Base-by-base conservation (phyloP, 768 basidiomycete genomes). In the Hygrophoropsis aurantiaca region DNA sequence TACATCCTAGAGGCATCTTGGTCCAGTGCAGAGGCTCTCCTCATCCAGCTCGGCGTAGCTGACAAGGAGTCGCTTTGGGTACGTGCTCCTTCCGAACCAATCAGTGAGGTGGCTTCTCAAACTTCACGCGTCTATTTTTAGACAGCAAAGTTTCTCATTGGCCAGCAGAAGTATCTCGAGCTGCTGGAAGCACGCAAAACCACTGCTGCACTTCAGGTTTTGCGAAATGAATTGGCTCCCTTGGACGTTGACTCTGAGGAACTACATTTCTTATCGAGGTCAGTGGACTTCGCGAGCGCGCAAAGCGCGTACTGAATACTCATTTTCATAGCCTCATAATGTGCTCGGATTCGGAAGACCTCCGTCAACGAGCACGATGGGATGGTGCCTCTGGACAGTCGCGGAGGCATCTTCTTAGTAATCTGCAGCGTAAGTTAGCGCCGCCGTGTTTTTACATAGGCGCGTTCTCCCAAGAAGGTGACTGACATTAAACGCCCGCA, bases 91-190 rank as follows among this genome's bases (percentile, higher is more conserved):
- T 11, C 36, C n/a, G n/a, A 38, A 16, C 7, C 36, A 6, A 16
- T 33, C 44, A 32, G 32, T 41, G 33, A 24, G 38, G 24, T 36
- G 15, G 26, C 16, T 46, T 38, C 27, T 20, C n/a, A 19, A 30
- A 21, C 21, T 20, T 42, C 39, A 66, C 47, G 32, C 48, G 39
- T 51, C 50, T 50, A 51, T 49, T 56, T 51, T 44, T 51, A 95
- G 87, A 84, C 88, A 58, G 86, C 88, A 18, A 82, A 75, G 51
- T 97, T 94, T 67, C 73, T 94, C 51, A 90, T 99, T 54, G 85
- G 84, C 50, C 86, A 89, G 68, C 97, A 99, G 78, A 94, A 97
- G 70, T 99, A 97, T 67, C 75, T 98, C 34, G 97, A 99, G 62
- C 74, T 90, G 16, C 74, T 99, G 41, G 95, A 97, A 59, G 78